Evolutionary conservation across 345 rosid species (phyloP).

Genomic region (Populus simonii): DNA sequence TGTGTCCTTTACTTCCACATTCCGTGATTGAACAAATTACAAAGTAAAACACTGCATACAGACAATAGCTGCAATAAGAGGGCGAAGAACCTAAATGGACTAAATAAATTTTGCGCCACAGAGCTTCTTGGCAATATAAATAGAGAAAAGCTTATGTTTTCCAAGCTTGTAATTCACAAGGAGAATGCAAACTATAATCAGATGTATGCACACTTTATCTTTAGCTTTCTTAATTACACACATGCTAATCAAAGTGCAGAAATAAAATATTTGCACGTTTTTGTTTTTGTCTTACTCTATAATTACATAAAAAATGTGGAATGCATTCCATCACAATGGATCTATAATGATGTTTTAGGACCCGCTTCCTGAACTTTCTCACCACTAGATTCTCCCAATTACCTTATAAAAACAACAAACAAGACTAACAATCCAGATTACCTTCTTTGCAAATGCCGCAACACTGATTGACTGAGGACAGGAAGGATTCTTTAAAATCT

Average conservation of each 20-base stretch:
- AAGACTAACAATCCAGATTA: constrained; percentile 23
- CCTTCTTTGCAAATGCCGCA: constrained; percentile 79
- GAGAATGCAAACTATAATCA: not conserved
- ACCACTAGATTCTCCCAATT: constrained; percentile 15
- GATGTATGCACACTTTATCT: not conserved
- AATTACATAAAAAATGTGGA: too few relatives aligned
- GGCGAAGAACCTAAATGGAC: not conserved
- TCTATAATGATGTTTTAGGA: too few relatives aligned
- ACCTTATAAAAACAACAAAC: not conserved
- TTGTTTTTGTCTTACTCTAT: too few relatives aligned
- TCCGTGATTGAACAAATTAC: not conserved
- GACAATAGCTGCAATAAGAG: not conserved
- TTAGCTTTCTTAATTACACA: not conserved
- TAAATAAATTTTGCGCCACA: not conserved
- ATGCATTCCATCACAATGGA: too few relatives aligned
- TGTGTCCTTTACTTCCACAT: not conserved
- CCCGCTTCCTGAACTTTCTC: not conserved
- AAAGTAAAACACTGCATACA: not conserved
- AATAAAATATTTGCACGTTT: too few relatives aligned
- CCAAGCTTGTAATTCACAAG: not conserved
- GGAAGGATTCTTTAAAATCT: constrained; percentile 59
- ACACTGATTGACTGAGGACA: constrained; percentile 75
- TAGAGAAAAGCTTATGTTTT: not conserved
- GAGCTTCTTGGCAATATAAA: not conserved
- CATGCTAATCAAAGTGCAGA: too few relatives aligned